phyloP scores from a whole-genome alignment of 164 flowering plant genomes.

The Sedum album region DNA sequence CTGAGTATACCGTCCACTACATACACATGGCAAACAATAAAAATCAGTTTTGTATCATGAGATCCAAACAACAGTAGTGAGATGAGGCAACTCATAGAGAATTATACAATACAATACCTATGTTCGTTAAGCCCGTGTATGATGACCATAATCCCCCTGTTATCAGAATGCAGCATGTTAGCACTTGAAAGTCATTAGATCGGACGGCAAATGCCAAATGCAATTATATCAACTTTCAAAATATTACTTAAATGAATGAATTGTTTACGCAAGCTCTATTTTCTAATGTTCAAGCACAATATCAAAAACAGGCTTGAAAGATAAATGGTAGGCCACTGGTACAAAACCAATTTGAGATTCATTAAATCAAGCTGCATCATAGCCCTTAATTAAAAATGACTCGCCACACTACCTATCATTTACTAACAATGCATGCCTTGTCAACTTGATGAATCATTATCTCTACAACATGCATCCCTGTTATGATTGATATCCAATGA shows the following conservation, averaged over 20 bases:
- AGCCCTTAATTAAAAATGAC: neutral
- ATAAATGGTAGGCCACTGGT: too few species aligned
- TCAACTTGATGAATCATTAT: too few species aligned
- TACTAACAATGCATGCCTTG: neutral
- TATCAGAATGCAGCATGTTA: slow-evolving; percentile 10
- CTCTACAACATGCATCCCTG: too few species aligned
- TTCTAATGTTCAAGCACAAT: neutral
- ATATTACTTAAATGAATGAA: neutral
- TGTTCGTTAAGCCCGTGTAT: slow-evolving; percentile 94
- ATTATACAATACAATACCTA: slow-evolving; percentile 38
- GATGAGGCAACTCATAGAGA: neutral
- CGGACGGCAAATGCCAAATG: neutral
- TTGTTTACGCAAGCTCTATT: neutral
- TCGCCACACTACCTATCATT: neutral
- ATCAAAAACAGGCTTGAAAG: neutral
- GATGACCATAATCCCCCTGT: slow-evolving; percentile 73
- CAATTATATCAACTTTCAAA: too few species aligned
- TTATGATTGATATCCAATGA: neutral
- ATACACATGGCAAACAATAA: slow-evolving; percentile 9
- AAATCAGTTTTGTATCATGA: too few species aligned
- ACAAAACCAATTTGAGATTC: too few species aligned
- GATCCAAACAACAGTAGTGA: neutral
- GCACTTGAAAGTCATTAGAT: slow-evolving; percentile 5
- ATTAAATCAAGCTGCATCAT: too few species aligned
- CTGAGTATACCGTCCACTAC: slow-evolving; percentile 64